A percentile compares a stretch with the other conserved stretches of the same genome.
These are phyloP conservation scores for Helicocarpus griseus DNA, from an alignment of 2,329 filamentous ascomycete genomes.

Conservation along the genomic window DNA sequence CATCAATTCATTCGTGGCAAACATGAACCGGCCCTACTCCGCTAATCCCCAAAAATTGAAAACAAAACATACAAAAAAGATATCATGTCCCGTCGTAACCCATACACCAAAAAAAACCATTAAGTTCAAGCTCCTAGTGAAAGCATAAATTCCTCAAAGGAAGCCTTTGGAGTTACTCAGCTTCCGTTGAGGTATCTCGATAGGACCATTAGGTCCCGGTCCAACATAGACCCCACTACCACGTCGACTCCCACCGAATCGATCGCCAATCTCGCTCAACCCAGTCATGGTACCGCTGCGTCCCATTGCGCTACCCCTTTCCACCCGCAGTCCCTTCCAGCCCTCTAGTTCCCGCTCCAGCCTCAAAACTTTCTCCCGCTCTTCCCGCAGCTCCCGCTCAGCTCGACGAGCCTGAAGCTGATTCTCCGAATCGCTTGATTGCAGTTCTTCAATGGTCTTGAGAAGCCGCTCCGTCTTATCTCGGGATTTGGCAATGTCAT, in stretches of 20 bases:
- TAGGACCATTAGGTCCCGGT: slow-evolving; percentile 21
- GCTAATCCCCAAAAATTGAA: not conserved
- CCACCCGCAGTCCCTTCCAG: slow-evolving; percentile 62
- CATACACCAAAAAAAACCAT: no score
- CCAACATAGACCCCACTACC: slow-evolving; percentile 30
- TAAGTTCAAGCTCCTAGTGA: no score
- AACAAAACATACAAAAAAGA: not conserved
- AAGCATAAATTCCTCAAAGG: slow-evolving; percentile 36
- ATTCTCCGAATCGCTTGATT: slow-evolving; percentile 71
- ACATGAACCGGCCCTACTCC: not conserved
- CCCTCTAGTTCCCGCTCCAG: slow-evolving; percentile 84
- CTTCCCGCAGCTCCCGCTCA: slow-evolving; percentile 82
- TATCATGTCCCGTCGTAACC: no score
- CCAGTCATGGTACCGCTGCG: slow-evolving; percentile 20
- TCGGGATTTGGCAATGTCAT: slow-evolving; percentile 74
- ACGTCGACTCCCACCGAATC: slow-evolving; percentile 27
- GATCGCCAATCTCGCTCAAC: slow-evolving; percentile 27
- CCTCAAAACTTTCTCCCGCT: slow-evolving; percentile 67
- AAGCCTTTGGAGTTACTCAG: slow-evolving; percentile 72
- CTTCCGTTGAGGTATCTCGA: slow-evolving; percentile 56
- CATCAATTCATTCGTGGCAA: slow-evolving; percentile 1
- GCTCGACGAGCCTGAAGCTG: slow-evolving; percentile 76
- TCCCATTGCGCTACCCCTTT: slow-evolving; percentile 40
- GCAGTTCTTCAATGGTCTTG: slow-evolving; percentile 84
- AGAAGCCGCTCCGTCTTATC: slow-evolving; percentile 89